Conservation (phyloP, 1,284 basidiomycete species). For the Inonotus hispidus region DNA sequence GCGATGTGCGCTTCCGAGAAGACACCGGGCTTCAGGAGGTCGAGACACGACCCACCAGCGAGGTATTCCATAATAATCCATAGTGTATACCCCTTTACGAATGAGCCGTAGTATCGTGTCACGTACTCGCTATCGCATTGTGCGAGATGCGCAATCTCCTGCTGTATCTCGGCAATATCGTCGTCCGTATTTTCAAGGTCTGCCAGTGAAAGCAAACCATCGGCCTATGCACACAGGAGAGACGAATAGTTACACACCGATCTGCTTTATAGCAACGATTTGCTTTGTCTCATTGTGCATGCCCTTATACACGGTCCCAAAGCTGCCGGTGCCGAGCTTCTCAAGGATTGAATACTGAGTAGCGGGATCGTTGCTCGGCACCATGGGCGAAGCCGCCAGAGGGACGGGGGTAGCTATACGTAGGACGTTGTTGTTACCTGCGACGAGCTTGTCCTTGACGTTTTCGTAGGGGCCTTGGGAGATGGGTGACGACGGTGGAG, state of each 20-base stretch:
- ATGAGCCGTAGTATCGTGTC: constrained; percentile 91
- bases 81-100: constrained; percentile 93
- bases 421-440: background rate
- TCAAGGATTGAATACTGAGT: constrained; percentile 90
- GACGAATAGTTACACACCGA: constrained; percentile 51
- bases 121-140: constrained; percentile 96
- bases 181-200: constrained; percentile 89
- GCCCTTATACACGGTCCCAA: constrained; percentile 95
- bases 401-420: background rate
- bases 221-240: background rate
- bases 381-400: constrained; percentile 15
- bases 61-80: constrained; percentile 99
- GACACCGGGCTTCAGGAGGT: constrained; percentile 86
- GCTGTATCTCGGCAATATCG: constrained; percentile 95
- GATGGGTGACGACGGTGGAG: constrained; percentile 11
- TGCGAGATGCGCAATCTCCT: constrained; percentile 93
- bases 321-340: constrained; percentile 96
- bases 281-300: constrained; percentile 91
- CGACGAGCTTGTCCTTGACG: constrained; percentile 2
- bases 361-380: constrained; percentile 73
- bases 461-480: background rate
- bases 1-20: constrained; percentile 94
- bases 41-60: constrained; percentile 96
- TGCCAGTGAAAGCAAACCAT: background rate
- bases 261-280: constrained; percentile 97